phyloP scores from a whole-genome alignment of 768 basidiomycete genomes.

The Suillus weaverae region DNA sequence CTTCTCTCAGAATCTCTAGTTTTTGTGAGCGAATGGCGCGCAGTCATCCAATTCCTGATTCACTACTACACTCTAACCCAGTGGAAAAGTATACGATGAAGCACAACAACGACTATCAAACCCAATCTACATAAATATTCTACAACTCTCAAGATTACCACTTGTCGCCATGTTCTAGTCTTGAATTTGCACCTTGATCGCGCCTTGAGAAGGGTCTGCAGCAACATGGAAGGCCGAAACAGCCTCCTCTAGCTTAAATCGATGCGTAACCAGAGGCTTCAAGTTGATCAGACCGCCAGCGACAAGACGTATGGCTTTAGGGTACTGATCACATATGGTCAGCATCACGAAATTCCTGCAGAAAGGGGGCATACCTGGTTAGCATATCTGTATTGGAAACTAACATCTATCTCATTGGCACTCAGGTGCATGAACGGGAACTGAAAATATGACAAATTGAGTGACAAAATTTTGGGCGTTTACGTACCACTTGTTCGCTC shows the following conservation, averaged over 20 bases:
- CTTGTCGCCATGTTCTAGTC: slow-evolving; percentile 35
- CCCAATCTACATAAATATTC: background rate
- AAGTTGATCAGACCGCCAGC: slow-evolving; percentile 70
- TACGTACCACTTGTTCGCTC: slow-evolving; percentile 52
- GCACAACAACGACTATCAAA: background rate
- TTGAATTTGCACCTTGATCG: slow-evolving; percentile 68
- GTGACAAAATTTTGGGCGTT: background rate
- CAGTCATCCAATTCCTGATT: background rate
- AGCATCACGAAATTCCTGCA: background rate
- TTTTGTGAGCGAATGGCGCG: background rate
- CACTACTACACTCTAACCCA: background rate
- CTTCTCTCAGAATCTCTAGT: background rate
- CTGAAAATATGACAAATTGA: slow-evolving; percentile 26
- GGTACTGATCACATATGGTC: slow-evolving; percentile 49
- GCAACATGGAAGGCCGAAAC: slow-evolving; percentile 78
- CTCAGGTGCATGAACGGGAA: slow-evolving; percentile 76
- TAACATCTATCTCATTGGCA: slow-evolving; percentile 68
- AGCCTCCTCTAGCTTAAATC: slow-evolving; percentile 70
- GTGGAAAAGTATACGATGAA: background rate
- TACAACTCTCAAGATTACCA: background rate
- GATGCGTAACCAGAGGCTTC: slow-evolving; percentile 79
- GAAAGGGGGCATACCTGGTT: slow-evolving; percentile 44
- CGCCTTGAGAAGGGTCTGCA: slow-evolving; percentile 63
- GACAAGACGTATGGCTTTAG: slow-evolving; percentile 82
- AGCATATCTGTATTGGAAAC: slow-evolving; percentile 69